A percentile compares a stretch with the other conserved stretches of the same genome.
phyloP scores from a whole-genome alignment of 257 asterid species.

The Plectranthus barbatus region DNA sequence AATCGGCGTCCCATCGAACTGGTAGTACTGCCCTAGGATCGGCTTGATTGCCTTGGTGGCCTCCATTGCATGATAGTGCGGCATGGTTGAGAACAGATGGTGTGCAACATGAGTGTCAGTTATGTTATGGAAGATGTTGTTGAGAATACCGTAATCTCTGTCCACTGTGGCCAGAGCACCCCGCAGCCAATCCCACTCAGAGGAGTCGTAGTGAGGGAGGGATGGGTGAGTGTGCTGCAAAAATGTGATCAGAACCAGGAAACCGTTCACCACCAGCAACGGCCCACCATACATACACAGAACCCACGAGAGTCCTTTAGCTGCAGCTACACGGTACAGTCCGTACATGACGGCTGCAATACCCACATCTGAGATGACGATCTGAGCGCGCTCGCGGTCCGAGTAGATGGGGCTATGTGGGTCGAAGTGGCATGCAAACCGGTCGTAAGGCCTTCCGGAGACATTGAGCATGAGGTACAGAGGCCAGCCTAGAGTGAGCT shows the following conservation, averaged over 20 bases:
- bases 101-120: conserved; percentile 83
- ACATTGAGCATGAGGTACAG: conserved; percentile 59
- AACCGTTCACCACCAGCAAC: conserved; percentile 59
- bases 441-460: conserved; percentile 58
- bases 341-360: conserved; percentile 34
- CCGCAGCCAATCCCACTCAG: conserved; percentile 84
- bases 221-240: conserved; percentile 84
- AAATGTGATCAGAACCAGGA: conserved; percentile 69
- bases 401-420: conserved; percentile 67
- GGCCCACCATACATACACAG: conserved; percentile 55
- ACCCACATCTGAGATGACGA: conserved; percentile 55
- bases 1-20: conserved; percentile 57
- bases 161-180: conserved; percentile 77
- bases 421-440: conserved; percentile 73
- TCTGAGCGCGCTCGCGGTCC: conserved; percentile 64
- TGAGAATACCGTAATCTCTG: conserved; percentile 64
- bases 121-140: conserved; percentile 69
- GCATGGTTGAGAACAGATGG: conserved; percentile 80
- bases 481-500: conserved; percentile 77
- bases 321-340: conserved; percentile 37
- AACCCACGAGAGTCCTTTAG: conserved; percentile 60
- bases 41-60: conserved; percentile 80
- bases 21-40: conserved; percentile 61
- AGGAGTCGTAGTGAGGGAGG: conserved; percentile 68
- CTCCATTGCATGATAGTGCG: conserved; percentile 81